Base-by-base conservation (phyloP, 1,139 yeast species). In the Scheffersomyces lignicola region DNA sequence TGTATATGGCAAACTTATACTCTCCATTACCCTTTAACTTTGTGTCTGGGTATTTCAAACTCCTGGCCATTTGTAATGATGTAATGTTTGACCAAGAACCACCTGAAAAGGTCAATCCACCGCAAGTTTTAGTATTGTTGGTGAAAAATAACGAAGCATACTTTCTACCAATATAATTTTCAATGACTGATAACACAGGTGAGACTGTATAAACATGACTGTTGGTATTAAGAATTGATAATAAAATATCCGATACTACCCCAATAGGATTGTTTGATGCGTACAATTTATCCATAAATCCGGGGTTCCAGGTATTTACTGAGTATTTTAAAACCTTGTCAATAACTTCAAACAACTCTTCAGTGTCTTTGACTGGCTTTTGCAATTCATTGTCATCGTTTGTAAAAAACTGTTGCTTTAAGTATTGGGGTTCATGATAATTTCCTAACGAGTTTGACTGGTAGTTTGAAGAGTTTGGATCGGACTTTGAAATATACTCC, bases 61-160 rank as follows among this genome's bases (percentile, higher is more conserved):
- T 68, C 46, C 95, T 65, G 0, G 95, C 96, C 56, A 83, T 80
- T 45, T 85, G 92, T 60, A 87, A 57, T 38, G 88, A 78, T 2
- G 95, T 85, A 35, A 84, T 75, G 56, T 87, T 87, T 12, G 95
- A 84, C 80, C 90, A 86, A 4, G 92, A 82, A 0, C 96, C 96
- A 10, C 96, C 96, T 21, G 90, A 77, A 56, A 86, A 84, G 0
- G 96, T 87, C 47, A 87, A 65, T 0, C 96, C 96, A 16, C 95
- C 96, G 32, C 90, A 76, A 22, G 69, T 65, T 5, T 62, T 60
- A 5, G 69, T 72, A 12, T 56, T 52, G 31, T 56, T 47, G n/a
- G 49, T 50, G 48, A 72, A 84, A 60, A 83, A 86, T 48, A 82
- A 46, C 32, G 62, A 56, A 3, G 95, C 95, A 52, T 87, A 87